phyloP scores from a whole-genome alignment of 441 rosid species.

The Eugenia klotzschiana region DNA sequence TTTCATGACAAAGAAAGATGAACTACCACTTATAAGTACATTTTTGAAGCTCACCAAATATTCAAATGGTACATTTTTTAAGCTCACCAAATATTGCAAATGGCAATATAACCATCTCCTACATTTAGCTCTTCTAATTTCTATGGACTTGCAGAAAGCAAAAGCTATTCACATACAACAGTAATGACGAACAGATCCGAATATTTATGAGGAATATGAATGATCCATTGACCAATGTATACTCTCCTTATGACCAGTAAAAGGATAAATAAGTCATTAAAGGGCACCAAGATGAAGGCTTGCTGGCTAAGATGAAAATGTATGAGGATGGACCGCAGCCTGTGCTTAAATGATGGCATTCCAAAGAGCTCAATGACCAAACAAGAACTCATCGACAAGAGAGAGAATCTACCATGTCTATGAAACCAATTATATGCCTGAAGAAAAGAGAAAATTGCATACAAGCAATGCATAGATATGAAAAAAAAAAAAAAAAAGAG shows the following conservation, averaged over 20 bases:
- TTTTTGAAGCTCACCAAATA: neutral
- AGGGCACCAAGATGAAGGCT: neutral
- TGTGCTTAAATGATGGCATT: neutral
- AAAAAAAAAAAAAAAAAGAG: neutral
- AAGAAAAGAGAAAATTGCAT: neutral
- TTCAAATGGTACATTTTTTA: neutral
- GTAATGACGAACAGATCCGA: neutral
- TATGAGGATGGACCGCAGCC: neutral
- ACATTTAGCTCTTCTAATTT: neutral
- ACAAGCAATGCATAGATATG: neutral
- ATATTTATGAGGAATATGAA: neutral
- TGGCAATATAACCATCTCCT: neutral
- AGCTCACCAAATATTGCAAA: neutral
- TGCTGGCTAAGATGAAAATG: neutral
- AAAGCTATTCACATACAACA: neutral
- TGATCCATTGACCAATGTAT: neutral
- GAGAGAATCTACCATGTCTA: neutral
- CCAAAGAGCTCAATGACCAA: neutral
- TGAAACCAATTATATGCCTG: neutral
- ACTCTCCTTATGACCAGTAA: neutral
- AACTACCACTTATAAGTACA: neutral
- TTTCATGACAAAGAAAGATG: neutral
- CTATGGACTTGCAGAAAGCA: neutral
- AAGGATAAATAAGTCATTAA: neutral
- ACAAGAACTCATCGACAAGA: neutral